These are phyloP conservation scores for Alternaria arborescens DNA, from an alignment of 2,329 filamentous ascomycete genomes.

Conservation along the genomic window DNA sequence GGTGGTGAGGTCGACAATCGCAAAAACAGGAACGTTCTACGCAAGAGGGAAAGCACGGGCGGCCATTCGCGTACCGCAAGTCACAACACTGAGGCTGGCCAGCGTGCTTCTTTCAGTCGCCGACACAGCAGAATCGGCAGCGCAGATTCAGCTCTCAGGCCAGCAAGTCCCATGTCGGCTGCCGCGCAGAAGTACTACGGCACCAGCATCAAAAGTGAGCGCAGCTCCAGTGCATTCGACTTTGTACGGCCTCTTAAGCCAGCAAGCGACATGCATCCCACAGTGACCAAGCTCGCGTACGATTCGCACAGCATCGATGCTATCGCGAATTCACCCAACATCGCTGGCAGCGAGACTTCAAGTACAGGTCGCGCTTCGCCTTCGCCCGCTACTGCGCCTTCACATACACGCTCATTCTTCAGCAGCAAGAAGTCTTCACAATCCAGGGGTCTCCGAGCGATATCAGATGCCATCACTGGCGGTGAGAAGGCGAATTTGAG, in stretches of 20 bases:
- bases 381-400: constrained; percentile 45
- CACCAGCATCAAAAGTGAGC: constrained; percentile 44
- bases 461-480: constrained; percentile 75
- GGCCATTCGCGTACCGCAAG: constrained; percentile 76
- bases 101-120: constrained; percentile 71
- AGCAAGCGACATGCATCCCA: constrained; percentile 58
- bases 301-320: constrained; percentile 57
- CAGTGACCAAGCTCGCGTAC: constrained; percentile 66
- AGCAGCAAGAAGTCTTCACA: constrained; percentile 48
- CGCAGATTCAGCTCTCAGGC: constrained; percentile 75
- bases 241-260: constrained; percentile 52
- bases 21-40: constrained; percentile 74
- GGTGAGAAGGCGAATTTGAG: constrained; percentile 60
- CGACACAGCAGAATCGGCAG: constrained; percentile 80
- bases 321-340: constrained; percentile 51
- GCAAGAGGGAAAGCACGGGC: constrained; percentile 71
- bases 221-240: constrained; percentile 60
- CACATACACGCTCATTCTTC: constrained; percentile 49
- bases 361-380: constrained; percentile 58
- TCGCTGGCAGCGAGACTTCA: constrained; percentile 59
- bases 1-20: constrained; percentile 82
- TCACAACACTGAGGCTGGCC: constrained; percentile 65
- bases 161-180: constrained; percentile 61
- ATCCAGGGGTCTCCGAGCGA: constrained; percentile 78
- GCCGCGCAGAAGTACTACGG: constrained; percentile 75